phyloP scores from a whole-genome alignment of 331 rosid genomes.

The Telfairia occidentalis region DNA sequence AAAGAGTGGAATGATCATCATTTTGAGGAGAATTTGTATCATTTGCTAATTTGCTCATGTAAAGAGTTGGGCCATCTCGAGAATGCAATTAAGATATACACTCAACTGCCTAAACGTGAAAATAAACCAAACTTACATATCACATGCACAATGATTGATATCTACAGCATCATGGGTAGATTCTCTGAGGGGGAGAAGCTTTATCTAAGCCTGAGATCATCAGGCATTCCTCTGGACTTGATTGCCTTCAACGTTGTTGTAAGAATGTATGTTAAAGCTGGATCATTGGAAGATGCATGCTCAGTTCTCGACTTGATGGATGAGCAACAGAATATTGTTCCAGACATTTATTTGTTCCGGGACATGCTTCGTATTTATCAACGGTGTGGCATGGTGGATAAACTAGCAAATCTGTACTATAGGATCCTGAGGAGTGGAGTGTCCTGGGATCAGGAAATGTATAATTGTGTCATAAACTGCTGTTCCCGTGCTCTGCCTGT shows the following conservation, averaged over 20 bases:
- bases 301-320: constrained; percentile 55
- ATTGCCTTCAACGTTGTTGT: constrained; percentile 60
- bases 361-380: constrained; percentile 81
- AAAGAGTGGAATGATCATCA: constrained; percentile 57
- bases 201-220: constrained; percentile 52
- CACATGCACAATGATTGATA: constrained; percentile 71
- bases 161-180: constrained; percentile 46
- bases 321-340: constrained; percentile 49
- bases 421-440: constrained; percentile 45
- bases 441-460: constrained; percentile 72
- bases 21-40: constrained; percentile 70
- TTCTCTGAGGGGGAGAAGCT: constrained; percentile 54
- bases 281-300: constrained; percentile 66
- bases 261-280: constrained; percentile 77
- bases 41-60: constrained; percentile 75
- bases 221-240: constrained; percentile 49
- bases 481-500: constrained; percentile 72
- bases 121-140: constrained; percentile 63
- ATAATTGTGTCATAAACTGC: constrained; percentile 68
- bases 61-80: constrained; percentile 60
- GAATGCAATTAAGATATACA: constrained; percentile 53
- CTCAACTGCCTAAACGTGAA: constrained; percentile 31
- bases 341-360: constrained; percentile 49
- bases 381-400: constrained; percentile 45
- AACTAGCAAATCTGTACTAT: constrained; percentile 42